phyloP scores from a whole-genome alignment of 192 early-diverging fungal genomes.

The Borealophlyctis nickersoniae region DNA sequence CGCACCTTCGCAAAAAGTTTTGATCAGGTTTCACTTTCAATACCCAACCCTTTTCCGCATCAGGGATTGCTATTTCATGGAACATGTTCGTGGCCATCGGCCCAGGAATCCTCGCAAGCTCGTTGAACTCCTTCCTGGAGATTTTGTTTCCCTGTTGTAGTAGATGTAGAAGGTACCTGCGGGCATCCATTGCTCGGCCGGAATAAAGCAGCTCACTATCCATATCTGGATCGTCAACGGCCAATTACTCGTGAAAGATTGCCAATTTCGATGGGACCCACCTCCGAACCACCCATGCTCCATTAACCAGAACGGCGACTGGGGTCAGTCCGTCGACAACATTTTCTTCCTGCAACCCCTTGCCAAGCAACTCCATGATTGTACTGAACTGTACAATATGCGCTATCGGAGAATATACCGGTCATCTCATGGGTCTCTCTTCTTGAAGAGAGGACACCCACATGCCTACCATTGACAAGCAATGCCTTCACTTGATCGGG shows the following conservation, averaged over 20 bases:
- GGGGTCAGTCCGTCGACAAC: slow-evolving; percentile 24
- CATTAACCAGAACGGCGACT: slow-evolving; percentile 36
- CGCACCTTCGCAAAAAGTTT: slow-evolving; percentile 23
- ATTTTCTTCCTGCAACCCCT: slow-evolving; percentile 20
- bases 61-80: slow-evolving; percentile 29
- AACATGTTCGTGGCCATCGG: slow-evolving; percentile 35
- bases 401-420: slow-evolving; percentile 7
- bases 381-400: slow-evolving; percentile 33
- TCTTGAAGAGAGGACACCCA: background rate
- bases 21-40: slow-evolving; percentile 29
- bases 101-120: slow-evolving; percentile 15
- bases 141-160: slow-evolving; percentile 23
- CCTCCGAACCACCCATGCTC: slow-evolving; percentile 44
- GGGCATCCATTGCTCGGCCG: slow-evolving; percentile 36
- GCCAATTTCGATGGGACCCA: background rate
- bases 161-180: slow-evolving; percentile 35
- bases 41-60: slow-evolving; percentile 18
- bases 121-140: slow-evolving; percentile 17
- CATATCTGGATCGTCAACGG: background rate
- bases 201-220: slow-evolving; percentile 43
- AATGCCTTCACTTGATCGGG: slow-evolving; percentile 26
- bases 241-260: background rate
- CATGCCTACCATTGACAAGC: slow-evolving; percentile 31
- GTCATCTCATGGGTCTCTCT: background rate
- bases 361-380: slow-evolving; percentile 22